phyloP scores from a whole-genome alignment of 2,329 filamentous ascomycete species.

The Rhinocladiella mackenziei region DNA sequence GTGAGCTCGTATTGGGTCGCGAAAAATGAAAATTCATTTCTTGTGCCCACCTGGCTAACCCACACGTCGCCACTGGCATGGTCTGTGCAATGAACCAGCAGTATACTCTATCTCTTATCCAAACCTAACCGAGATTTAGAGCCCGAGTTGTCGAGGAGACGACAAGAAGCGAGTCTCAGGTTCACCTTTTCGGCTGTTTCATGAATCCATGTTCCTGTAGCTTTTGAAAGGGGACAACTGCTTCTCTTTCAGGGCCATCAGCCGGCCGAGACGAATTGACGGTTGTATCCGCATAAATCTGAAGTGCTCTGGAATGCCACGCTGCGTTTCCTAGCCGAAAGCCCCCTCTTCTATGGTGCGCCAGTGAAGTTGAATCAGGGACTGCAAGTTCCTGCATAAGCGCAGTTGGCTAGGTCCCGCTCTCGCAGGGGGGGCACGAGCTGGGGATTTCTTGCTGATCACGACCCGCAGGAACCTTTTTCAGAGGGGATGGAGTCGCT shows the following conservation, averaged over 20 bases:
- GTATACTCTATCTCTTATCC: constrained; percentile 17
- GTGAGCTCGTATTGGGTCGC: too few species aligned
- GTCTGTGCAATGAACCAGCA: too few species aligned
- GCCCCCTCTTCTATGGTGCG: too few species aligned
- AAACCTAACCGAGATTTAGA: constrained; percentile 11
- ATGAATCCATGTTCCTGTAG: too few species aligned
- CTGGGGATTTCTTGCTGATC: neutral
- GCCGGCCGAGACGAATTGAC: constrained; percentile 10
- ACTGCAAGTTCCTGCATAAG: constrained; percentile 24
- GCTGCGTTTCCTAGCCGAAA: neutral
- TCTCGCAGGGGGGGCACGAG: neutral
- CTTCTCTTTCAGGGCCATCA: neutral
- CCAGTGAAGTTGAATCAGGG: constrained; percentile 4
- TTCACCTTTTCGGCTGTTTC: neutral
- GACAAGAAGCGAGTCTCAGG: constrained; percentile 14
- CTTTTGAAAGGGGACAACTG: neutral
- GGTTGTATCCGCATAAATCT: constrained; percentile 14
- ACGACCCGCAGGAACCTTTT: too few species aligned
- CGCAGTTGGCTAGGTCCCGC: constrained; percentile 9
- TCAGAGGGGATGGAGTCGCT: too few species aligned
- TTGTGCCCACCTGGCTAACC: too few species aligned
- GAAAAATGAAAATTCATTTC: too few species aligned
- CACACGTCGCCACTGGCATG: too few species aligned
- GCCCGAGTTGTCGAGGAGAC: constrained; percentile 11
- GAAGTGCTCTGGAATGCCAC: neutral